A percentile compares a stretch with the other conserved stretches of the same genome.
Conservation (phyloP, 148 eudicot genomes). For the Rhododendron molle region DNA sequence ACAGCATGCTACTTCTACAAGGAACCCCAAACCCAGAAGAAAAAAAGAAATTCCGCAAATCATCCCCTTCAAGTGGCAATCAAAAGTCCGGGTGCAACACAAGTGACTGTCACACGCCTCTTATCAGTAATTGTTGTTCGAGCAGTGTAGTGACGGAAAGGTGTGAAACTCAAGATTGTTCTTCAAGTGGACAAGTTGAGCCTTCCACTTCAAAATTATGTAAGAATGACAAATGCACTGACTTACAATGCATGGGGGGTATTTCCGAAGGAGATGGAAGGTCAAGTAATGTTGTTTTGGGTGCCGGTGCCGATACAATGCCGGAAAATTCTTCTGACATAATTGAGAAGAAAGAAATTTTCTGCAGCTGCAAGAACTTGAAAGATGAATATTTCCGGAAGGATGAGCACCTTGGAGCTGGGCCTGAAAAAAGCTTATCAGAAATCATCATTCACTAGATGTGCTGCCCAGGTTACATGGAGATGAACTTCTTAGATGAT, state of each 20-base stretch:
- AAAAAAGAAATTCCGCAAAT: not conserved
- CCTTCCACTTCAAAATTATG: not conserved
- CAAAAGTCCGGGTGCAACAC: not conserved
- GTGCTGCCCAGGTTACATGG: not conserved
- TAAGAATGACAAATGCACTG: not conserved
- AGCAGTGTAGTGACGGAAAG: not conserved
- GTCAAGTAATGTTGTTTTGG: not conserved
- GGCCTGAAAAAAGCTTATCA: not conserved
- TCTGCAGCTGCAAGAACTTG: not conserved
- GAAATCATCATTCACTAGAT: not conserved
- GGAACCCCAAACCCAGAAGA: not conserved
- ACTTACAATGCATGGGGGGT: not conserved
- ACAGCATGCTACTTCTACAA: slow-evolving; percentile 38
- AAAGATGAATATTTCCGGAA: not conserved
- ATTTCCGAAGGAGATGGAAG: not conserved
- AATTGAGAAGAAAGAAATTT: not conserved
- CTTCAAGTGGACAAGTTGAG: not conserved
- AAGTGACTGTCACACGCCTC: not conserved
- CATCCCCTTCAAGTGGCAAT: not conserved
- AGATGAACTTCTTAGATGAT: not conserved
- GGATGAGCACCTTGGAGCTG: not conserved
- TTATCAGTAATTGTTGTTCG: not conserved
- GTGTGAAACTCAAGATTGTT: not conserved
- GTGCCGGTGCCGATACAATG: not conserved
- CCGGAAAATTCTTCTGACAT: not conserved